Conservation (phyloP, 2,329 filamentous ascomycete genomes). For the Leptographium radiaticola region DNA sequence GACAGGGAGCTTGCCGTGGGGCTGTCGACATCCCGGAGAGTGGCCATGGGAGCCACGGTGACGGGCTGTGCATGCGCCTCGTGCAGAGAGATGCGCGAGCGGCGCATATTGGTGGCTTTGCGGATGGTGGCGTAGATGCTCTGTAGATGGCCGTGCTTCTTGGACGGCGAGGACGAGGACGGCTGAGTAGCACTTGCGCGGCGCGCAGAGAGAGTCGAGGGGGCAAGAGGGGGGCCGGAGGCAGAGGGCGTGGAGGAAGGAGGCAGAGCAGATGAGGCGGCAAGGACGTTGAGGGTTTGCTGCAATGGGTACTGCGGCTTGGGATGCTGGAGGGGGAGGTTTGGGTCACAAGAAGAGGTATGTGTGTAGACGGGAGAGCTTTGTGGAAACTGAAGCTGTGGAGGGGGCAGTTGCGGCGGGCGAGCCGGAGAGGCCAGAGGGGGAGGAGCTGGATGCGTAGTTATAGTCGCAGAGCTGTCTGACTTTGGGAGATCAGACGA, state of each 20-base stretch:
- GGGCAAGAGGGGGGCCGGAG: too few relatives aligned
- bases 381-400: not conserved
- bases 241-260: too few relatives aligned
- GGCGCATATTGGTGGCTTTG: constrained; percentile 15
- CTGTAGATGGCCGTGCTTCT: constrained; percentile 17
- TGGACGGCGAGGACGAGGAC: constrained; percentile 3
- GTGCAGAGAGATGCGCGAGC: constrained; percentile 6
- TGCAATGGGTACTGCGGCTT: not conserved
- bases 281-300: not conserved
- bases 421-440: not conserved
- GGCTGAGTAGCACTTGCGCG: not conserved
- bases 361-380: constrained; percentile 5
- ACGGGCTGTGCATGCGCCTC: constrained; percentile 5
- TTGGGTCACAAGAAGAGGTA: not conserved
- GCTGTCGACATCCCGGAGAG: constrained; percentile 3
- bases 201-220: not conserved
- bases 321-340: constrained; percentile 9
- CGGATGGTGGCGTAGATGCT: constrained; percentile 19
- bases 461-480: constrained; percentile 9
- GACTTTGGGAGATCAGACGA: constrained; percentile 1
- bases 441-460: not conserved
- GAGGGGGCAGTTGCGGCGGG: constrained; percentile 1
- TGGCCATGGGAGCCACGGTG: constrained; percentile 11
- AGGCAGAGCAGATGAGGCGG: not conserved
- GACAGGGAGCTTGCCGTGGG: not conserved